These are phyloP conservation scores for Fagus crenata DNA, from an alignment of 306 rosid species.

Conservation along the genomic window DNA sequence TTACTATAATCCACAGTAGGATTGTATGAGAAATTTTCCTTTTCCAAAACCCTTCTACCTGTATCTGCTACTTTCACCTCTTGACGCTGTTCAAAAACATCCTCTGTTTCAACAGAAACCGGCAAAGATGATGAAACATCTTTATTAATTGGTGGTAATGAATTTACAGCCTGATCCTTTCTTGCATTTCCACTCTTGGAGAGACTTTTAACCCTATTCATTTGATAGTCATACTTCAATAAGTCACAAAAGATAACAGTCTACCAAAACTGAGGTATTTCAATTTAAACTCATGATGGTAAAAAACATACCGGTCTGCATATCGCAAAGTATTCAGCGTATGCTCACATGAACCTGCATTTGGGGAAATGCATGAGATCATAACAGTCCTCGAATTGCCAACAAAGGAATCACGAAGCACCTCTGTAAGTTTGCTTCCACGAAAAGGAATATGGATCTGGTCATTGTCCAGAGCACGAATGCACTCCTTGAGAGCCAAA, in stretches of 20 bases:
- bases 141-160: conserved; percentile 47
- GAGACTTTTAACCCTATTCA: conserved; percentile 88
- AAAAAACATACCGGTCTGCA: conserved; percentile 76
- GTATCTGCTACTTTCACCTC: conserved; percentile 61
- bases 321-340: conserved; percentile 96
- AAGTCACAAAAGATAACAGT: conserved; percentile 10
- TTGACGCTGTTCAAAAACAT: conserved; percentile 57
- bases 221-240: conserved; percentile 29
- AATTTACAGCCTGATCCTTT: conserved; percentile 70
- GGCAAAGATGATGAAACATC: conserved; percentile 59
- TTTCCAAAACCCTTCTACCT: conserved; percentile 58
- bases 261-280: conserved; percentile 8
- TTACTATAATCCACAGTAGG: conserved; percentile 64
- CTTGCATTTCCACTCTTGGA: conserved; percentile 84
- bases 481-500: conserved; percentile 96
- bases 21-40: conserved; percentile 52
- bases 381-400: conserved; percentile 96
- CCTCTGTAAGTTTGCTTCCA: conserved; percentile 99
- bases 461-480: conserved; percentile 96
- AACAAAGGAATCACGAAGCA: conserved; percentile 96
- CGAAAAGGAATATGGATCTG: conserved; percentile 98
- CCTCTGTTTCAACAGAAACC: conserved; percentile 51
- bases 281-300: conserved; percentile 18
- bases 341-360: conserved; percentile 96
- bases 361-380: conserved; percentile 99